Evolutionary conservation across 495 filamentous ascomycete species (phyloP).

Genomic region (Penicillium tannophilum): DNA sequence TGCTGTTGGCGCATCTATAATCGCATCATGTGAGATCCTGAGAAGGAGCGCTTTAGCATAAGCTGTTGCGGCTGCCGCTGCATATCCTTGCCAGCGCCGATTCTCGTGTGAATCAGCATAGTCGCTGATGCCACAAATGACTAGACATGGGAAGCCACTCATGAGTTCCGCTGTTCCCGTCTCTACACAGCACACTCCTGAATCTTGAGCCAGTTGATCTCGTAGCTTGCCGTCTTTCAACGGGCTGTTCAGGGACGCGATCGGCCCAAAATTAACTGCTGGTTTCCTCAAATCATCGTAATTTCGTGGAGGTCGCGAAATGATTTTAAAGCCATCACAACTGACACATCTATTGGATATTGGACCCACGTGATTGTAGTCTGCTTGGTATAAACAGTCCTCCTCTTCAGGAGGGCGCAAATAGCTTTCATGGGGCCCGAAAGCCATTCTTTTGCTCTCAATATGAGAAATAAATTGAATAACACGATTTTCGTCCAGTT

Average conservation of each 20-base stretch:
- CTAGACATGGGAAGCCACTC: constrained; percentile 5
- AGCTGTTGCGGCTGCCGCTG: constrained; percentile 28
- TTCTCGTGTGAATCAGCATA: constrained; percentile 35
- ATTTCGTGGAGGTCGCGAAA: not conserved
- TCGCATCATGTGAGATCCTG: not conserved
- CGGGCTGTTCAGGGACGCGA: constrained; percentile 7
- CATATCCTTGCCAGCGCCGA: constrained; percentile 29
- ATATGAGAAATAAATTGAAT: not conserved
- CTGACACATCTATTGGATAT: not conserved
- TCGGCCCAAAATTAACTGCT: constrained; percentile 3
- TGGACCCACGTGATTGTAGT: not conserved
- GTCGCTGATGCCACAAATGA: constrained; percentile 30
- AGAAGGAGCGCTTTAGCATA: constrained; percentile 2
- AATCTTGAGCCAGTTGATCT: constrained; percentile 2
- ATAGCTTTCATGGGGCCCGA: too few relatives aligned
- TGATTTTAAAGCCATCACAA: not conserved
- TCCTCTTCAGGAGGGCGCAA: not conserved
- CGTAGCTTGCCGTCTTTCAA: constrained; percentile 8
- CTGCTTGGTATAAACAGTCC: not conserved
- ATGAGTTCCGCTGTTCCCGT: constrained; percentile 7
- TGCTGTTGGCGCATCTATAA: too few relatives aligned
- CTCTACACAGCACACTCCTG: constrained; percentile 9
- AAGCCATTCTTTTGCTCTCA: too few relatives aligned
- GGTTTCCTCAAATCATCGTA: not conserved
- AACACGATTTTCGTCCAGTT: not conserved